These are phyloP conservation scores for Auricularia sp. DNA, from an alignment of 768 basidiomycete genomes.

Conservation along the genomic window DNA sequence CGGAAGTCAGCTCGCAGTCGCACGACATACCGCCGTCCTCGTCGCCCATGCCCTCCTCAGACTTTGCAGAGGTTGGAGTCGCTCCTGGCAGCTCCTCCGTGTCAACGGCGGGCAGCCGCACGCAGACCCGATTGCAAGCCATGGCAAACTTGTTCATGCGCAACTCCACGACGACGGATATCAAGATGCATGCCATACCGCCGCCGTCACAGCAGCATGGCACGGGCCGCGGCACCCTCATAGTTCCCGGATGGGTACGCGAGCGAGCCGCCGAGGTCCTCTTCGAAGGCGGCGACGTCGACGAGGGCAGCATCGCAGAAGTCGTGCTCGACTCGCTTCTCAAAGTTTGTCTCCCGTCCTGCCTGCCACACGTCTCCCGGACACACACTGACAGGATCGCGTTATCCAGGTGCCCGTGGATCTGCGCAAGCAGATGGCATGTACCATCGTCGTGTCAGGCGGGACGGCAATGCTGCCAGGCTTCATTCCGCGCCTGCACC, in stretches of 20 bases:
- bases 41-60: slow-evolving; percentile 30
- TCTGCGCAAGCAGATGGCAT: slow-evolving; percentile 72
- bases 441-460: slow-evolving; percentile 77
- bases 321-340: slow-evolving; percentile 68
- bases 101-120: neutral
- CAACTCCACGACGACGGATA: slow-evolving; percentile 68
- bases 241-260: slow-evolving; percentile 91
- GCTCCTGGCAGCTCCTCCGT: neutral
- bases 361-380: slow-evolving; percentile 9
- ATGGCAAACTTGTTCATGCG: slow-evolving; percentile 62
- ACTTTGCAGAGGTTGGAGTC: neutral
- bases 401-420: slow-evolving; percentile 70
- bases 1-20: slow-evolving; percentile 27
- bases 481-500: slow-evolving; percentile 81
- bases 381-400: neutral
- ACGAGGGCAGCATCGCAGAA: slow-evolving; percentile 78
- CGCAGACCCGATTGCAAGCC: slow-evolving; percentile 46
- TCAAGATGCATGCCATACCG: slow-evolving; percentile 59
- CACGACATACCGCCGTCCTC: slow-evolving; percentile 19
- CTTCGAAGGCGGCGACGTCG: slow-evolving; percentile 83
- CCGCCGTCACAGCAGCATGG: slow-evolving; percentile 57
- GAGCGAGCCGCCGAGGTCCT: slow-evolving; percentile 86
- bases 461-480: slow-evolving; percentile 89
- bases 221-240: slow-evolving; percentile 65
- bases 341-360: slow-evolving; percentile 41